Percentiles rank a stretch among this genome's conserved stretches.
These are phyloP conservation scores for Letharia lupina DNA, from an alignment of 495 filamentous ascomycete species.

Conservation along the genomic window DNA sequence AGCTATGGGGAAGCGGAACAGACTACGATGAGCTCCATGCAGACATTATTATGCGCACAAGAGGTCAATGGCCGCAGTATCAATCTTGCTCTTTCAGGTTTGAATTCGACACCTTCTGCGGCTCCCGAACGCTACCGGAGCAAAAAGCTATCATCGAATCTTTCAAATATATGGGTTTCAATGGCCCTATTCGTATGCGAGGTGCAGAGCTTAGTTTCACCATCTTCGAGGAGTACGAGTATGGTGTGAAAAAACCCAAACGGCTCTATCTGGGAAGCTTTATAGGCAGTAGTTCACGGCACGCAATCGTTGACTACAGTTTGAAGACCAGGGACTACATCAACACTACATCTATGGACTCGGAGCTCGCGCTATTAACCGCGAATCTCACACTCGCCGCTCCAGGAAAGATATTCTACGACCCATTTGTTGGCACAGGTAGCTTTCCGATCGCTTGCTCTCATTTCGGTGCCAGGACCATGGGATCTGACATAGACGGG, in stretches of 20 bases:
- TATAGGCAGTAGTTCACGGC: conserved; percentile 53
- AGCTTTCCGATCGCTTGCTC: conserved; percentile 80
- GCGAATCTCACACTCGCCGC: conserved; percentile 80
- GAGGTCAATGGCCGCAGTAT: conserved; percentile 59
- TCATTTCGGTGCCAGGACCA: conserved; percentile 73
- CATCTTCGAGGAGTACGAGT: conserved; percentile 70
- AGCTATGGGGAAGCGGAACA: conserved; percentile 73
- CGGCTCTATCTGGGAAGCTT: conserved; percentile 63
- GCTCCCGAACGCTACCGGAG: conserved; percentile 48
- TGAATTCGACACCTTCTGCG: conserved; percentile 66
- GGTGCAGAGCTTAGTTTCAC: conserved; percentile 63
- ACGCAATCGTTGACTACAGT: conserved; percentile 60
- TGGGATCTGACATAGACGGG: conserved; percentile 90
- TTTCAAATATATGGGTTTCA: conserved; percentile 69
- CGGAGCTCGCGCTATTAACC: conserved; percentile 83
- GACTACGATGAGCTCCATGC: conserved; percentile 62
- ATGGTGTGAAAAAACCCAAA: conserved; percentile 46
- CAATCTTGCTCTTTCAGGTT: conserved; percentile 64
- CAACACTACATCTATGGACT: conserved; percentile 93
- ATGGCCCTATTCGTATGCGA: conserved; percentile 66
- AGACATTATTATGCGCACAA: conserved; percentile 47
- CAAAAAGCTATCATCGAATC: conserved; percentile 68
- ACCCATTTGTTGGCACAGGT: conserved; percentile 92
- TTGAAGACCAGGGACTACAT: conserved; percentile 91
- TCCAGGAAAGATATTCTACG: conserved; percentile 77